phyloP scores from a whole-genome alignment of 371 early-diverging fungal species.

The Coemansia sp. region DNA sequence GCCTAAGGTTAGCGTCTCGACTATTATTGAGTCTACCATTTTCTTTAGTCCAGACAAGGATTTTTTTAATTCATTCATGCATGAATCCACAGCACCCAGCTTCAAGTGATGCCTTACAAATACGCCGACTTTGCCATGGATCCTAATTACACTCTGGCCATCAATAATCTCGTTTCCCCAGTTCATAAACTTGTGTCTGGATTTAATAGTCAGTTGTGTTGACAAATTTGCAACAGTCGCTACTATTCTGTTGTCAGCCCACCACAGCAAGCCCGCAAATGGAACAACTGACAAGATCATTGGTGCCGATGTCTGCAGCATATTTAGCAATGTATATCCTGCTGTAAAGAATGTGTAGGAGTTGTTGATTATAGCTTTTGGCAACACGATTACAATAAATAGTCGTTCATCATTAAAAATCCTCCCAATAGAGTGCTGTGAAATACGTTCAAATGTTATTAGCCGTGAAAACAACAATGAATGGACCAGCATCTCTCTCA shows the following conservation, averaged over 20 bases:
- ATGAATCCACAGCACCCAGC: background rate
- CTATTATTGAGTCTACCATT: background rate
- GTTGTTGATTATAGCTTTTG: background rate
- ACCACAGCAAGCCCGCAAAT: background rate
- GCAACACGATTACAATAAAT: background rate
- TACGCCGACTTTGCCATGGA: background rate
- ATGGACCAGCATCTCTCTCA: background rate
- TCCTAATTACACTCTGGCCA: slow-evolving; percentile 3
- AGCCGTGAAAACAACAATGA: slow-evolving; percentile 12
- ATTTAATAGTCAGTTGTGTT: background rate
- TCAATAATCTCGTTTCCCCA: background rate
- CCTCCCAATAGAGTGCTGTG: slow-evolving; percentile 1
- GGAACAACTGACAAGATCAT: background rate
- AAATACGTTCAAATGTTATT: slow-evolving; percentile 21
- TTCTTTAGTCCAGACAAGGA: background rate
- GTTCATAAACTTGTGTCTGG: background rate
- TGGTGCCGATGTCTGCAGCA: slow-evolving; percentile 3
- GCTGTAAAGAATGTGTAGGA: slow-evolving; percentile 1
- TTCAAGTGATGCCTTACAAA: background rate
- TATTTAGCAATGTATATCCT: slow-evolving; percentile 9
- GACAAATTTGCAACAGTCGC: background rate
- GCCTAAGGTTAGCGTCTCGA: slow-evolving; percentile 7
- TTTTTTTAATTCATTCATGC: background rate
- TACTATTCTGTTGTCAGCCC: background rate
- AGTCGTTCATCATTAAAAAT: slow-evolving; percentile 1